Evolutionary conservation across 805 yeast species (phyloP).

Genomic region (Hanseniaspora occidentalis): DNA sequence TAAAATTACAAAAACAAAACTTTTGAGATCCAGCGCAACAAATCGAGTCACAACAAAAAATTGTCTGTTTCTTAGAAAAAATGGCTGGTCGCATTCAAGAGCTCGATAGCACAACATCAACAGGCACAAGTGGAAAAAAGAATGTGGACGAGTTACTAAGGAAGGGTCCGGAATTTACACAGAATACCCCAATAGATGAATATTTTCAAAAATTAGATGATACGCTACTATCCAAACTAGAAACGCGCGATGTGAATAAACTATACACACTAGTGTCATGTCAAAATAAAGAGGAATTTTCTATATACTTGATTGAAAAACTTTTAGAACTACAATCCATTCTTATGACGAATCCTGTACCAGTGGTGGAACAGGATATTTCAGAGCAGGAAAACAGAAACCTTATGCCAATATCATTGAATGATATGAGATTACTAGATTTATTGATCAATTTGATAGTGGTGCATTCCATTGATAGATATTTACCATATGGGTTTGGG

Average conservation of each 20-base stretch:
- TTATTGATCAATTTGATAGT: conserved; percentile 51
- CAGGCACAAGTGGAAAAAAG: not conserved
- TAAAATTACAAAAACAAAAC: too few relatives aligned
- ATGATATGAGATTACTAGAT: conserved; percentile 70
- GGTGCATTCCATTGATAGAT: conserved; percentile 59
- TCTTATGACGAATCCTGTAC: not conserved
- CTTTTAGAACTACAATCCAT: conserved; percentile 7
- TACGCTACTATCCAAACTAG: conserved; percentile 10
- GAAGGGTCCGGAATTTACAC: conserved; percentile 20
- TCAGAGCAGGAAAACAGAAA: conserved; percentile 9
- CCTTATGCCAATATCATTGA: conserved; percentile 55
- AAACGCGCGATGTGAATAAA: too few relatives aligned
- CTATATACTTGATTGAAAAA: conserved; percentile 9
- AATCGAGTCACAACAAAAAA: too few relatives aligned
- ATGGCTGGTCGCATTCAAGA: too few relatives aligned
- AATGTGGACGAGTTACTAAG: conserved; percentile 10
- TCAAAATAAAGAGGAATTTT: conserved; percentile 12
- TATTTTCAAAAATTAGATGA: conserved; percentile 16
- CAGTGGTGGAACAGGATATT: not conserved
- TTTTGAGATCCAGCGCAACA: too few relatives aligned
- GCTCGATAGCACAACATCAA: too few relatives aligned
- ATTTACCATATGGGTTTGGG: conserved; percentile 43
- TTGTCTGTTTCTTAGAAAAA: too few relatives aligned
- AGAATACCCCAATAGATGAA: conserved; percentile 24
- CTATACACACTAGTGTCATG: conserved; percentile 4